Percentiles rank a stretch among this genome's conserved stretches.
These are phyloP conservation scores for Phytophthora pini DNA, from an alignment of 352 stramenopile species.

Conservation along the genomic window DNA sequence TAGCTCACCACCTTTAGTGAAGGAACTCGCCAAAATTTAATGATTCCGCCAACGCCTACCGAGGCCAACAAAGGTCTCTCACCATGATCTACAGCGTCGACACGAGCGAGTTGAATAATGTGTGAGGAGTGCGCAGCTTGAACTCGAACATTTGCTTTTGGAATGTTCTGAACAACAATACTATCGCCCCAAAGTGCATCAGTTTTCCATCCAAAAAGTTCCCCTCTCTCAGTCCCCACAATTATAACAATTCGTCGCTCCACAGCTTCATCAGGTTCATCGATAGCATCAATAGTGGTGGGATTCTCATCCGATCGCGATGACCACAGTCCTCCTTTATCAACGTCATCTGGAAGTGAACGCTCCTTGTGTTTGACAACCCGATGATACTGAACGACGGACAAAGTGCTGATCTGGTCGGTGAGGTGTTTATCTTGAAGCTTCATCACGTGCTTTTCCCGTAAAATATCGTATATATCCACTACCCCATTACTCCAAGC, in stretches of 20 bases:
- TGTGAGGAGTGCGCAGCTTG: constrained; percentile 53
- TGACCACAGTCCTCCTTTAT: constrained; percentile 10
- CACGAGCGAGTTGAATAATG: constrained; percentile 44
- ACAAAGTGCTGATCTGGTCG: constrained; percentile 47
- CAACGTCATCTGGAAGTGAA: not conserved
- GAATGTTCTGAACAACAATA: constrained; percentile 18
- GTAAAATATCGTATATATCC: constrained; percentile 42
- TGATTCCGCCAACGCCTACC: constrained; percentile 57
- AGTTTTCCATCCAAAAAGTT: constrained; percentile 48
- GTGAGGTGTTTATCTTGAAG: constrained; percentile 57
- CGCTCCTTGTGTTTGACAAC: not conserved
- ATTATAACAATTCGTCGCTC: constrained; percentile 27
- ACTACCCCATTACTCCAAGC: constrained; percentile 63
- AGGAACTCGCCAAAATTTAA: constrained; percentile 65
- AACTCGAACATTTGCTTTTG: constrained; percentile 31
- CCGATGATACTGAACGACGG: constrained; percentile 20
- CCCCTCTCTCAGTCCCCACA: constrained; percentile 46
- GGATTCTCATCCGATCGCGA: constrained; percentile 9
- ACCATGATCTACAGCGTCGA: constrained; percentile 12
- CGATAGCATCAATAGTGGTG: not conserved
- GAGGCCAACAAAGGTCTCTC: constrained; percentile 36
- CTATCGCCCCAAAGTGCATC: not conserved
- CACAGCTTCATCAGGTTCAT: not conserved
- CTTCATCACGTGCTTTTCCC: constrained; percentile 32
- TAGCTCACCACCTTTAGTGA: constrained; percentile 46